A percentile compares a stretch with the other conserved stretches of the same genome.
Evolutionary conservation across 2,329 filamentous ascomycete species (phyloP).

Genomic region (Aspergillus eucalypticola): DNA sequence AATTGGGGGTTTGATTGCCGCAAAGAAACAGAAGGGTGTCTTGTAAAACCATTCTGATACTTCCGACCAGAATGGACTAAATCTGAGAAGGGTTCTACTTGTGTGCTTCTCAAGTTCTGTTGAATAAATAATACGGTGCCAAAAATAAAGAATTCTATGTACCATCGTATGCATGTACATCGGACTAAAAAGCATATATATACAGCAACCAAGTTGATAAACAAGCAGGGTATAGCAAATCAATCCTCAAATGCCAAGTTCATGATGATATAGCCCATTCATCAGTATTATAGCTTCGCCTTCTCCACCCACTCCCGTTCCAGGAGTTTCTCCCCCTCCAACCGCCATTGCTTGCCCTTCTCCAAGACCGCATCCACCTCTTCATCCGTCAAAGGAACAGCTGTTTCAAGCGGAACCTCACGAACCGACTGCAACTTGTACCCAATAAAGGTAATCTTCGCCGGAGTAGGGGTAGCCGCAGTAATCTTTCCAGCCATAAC

Average conservation of each 20-base stretch:
- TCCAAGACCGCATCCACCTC: conserved; percentile 36
- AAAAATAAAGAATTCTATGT: too few relatives aligned
- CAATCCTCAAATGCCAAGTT: neutral
- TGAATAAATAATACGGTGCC: too few relatives aligned
- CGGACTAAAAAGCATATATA: too few relatives aligned
- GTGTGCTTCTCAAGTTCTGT: too few relatives aligned
- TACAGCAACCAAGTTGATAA: neutral
- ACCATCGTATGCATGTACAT: too few relatives aligned
- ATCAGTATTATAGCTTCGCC: conserved; percentile 22
- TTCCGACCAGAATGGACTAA: too few relatives aligned
- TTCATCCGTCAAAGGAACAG: conserved; percentile 37
- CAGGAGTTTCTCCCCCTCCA: conserved; percentile 38
- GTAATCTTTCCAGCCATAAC: conserved; percentile 31
- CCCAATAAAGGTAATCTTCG: conserved; percentile 34
- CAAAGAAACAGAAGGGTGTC: too few relatives aligned
- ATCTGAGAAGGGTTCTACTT: too few relatives aligned
- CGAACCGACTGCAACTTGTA: conserved; percentile 30
- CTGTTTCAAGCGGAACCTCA: conserved; percentile 36
- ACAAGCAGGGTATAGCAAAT: neutral
- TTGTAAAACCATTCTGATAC: too few relatives aligned
- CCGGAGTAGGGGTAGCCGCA: conserved; percentile 16
- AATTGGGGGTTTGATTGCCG: too few relatives aligned
- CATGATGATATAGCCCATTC: too few relatives aligned
- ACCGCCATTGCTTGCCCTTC: conserved; percentile 32
- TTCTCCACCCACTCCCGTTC: conserved; percentile 32